Base-by-base conservation (phyloP, 805 yeast genomes). In the Metschnikowia lachancei region DNA sequence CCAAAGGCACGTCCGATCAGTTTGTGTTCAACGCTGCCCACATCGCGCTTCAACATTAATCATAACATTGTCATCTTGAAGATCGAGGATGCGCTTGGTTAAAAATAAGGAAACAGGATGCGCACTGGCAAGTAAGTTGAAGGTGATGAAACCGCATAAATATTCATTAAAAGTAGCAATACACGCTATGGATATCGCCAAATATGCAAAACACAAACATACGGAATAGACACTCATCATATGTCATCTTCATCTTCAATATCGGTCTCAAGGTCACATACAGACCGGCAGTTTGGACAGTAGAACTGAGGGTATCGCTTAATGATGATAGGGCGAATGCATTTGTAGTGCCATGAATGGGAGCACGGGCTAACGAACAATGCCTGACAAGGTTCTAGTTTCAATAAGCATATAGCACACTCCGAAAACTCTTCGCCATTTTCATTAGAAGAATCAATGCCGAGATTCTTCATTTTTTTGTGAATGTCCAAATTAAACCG, bases 331-430 rank as follows among this genome's bases (percentile, higher is more conserved):
- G 97, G 95, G 46, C 97, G 73, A 51, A 94, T 87, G 67, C 99
- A 92, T 61, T 85, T 86, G 70, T 90, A 92, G 67, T 92, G 99
- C 97, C 98, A 92, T 37, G 89, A 82, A 65, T 92, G 98, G 1
- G 96, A 86, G 62, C 99, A 92, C 6, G 97, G 95, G 34, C 96
- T 82, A 29, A 94, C 82, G 59, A 94, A 92, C 35, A 92, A 75
- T 0, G 97, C 86, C 63, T 91, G 97, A 53, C 95, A 85, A 4
- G 97, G 96, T 57, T 83, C 83, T 39, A 92, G 80, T 35, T 83
- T 80, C 47, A 85, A 78, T 39, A 92, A 69, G 66, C 99, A 94
- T 45, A 92, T 90, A 3, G 95, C 94, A 71, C 99, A 92, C 53
- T 88, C 94, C 24, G 83, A 75, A 17, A 78, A 63, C 46, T 82